Conservation (phyloP, 306 rosid species). For the Cercis canadensis region DNA sequence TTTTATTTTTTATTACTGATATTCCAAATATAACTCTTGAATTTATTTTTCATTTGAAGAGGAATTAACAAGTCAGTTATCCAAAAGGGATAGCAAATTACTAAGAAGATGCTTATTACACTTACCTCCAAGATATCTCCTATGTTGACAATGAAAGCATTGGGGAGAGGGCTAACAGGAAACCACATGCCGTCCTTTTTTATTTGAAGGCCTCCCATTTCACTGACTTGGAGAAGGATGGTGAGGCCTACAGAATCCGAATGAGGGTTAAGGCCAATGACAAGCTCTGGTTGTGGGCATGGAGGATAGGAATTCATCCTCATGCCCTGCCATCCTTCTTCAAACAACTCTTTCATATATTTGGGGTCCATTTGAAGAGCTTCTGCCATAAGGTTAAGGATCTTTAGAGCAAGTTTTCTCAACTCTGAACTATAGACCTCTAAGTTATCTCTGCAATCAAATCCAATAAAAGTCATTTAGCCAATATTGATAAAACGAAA, state of each 20-base stretch:
- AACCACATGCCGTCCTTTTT: conserved; percentile 44
- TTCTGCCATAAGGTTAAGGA: neutral
- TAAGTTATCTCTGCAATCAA: neutral
- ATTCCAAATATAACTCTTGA: too few species aligned
- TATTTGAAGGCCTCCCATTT: conserved; percentile 46
- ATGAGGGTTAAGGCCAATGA: conserved; percentile 38
- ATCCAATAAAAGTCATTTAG: too few species aligned
- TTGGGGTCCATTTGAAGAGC: neutral
- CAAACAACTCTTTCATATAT: neutral
- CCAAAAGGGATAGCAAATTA: too few species aligned
- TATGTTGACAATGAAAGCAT: conserved; percentile 44
- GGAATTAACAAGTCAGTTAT: too few species aligned
- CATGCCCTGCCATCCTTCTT: conserved; percentile 13
- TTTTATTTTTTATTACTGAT: too few species aligned
- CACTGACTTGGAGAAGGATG: conserved; percentile 47
- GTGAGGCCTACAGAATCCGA: conserved; percentile 38
- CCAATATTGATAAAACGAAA: too few species aligned
- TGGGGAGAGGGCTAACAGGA: conserved; percentile 36
- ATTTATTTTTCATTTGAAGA: too few species aligned
- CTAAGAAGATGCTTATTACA: too few species aligned
- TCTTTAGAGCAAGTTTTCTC: neutral
- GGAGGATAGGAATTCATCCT: conserved; percentile 58
- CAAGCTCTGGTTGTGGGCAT: conserved; percentile 50
- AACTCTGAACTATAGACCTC: neutral
- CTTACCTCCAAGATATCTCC: conserved; percentile 50